Conservation (phyloP, 768 basidiomycete species). For the Lactarius hengduanensis region DNA sequence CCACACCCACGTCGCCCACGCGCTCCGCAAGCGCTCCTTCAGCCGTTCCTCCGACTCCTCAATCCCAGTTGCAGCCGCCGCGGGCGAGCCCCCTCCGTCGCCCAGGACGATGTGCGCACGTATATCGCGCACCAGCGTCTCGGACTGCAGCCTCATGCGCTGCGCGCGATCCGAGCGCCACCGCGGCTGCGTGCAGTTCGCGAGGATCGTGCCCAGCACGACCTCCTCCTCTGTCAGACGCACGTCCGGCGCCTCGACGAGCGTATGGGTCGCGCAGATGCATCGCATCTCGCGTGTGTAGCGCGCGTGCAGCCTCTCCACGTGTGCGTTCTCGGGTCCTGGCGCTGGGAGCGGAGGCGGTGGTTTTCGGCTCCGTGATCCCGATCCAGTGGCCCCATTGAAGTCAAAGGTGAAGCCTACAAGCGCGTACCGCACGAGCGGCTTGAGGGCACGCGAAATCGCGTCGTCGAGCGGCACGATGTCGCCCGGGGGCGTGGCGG, state of each 20-base stretch:
- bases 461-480: slow-evolving; percentile 9
- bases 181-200: slow-evolving; percentile 60
- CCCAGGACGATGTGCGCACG: slow-evolving; percentile 37
- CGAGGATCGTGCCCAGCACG: slow-evolving; percentile 73
- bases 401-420: not conserved
- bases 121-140: slow-evolving; percentile 52
- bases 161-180: slow-evolving; percentile 59
- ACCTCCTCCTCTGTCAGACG: slow-evolving; percentile 70
- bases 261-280: slow-evolving; percentile 63
- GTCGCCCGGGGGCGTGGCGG: not conserved
- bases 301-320: slow-evolving; percentile 41
- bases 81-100: not conserved
- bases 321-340: not conserved
- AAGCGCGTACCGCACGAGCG: slow-evolving; percentile 12
- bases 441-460: slow-evolving; percentile 18
- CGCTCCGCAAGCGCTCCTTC: slow-evolving; percentile 45
- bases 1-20: slow-evolving; percentile 67
- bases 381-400: not conserved
- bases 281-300: slow-evolving; percentile 69
- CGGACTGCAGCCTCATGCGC: slow-evolving; percentile 60
- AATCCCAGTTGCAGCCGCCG: not conserved
- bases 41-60: slow-evolving; percentile 34
- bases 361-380: not conserved
- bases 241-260: slow-evolving; percentile 54
- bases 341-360: not conserved